Conservation (phyloP, 257 asterid genomes). For the Nicotiana noctiflora region DNA sequence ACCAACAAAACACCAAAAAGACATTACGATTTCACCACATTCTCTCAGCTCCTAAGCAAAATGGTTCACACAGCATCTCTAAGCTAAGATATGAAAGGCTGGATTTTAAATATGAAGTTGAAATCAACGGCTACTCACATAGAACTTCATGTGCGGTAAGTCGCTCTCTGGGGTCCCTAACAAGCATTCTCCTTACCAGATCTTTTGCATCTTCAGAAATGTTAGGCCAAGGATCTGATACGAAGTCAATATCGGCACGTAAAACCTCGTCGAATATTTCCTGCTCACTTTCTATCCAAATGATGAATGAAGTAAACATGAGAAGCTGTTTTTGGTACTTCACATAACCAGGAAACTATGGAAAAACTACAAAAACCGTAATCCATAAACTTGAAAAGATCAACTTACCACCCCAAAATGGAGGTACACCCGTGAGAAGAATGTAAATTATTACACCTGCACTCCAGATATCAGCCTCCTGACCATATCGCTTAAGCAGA, state of each 20-base stretch:
- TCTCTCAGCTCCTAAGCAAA: neutral
- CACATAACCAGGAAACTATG: neutral
- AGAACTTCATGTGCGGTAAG: conserved; percentile 73
- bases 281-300: conserved; percentile 55
- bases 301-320: conserved; percentile 4
- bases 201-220: conserved; percentile 70
- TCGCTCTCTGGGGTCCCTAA: conserved; percentile 53
- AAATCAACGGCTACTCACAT: conserved; percentile 38
- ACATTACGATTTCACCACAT: neutral
- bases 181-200: conserved; percentile 59
- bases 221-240: conserved; percentile 75
- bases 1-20: neutral
- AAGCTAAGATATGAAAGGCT: neutral
- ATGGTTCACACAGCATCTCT: neutral
- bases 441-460: conserved; percentile 63
- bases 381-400: neutral
- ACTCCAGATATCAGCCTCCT: conserved; percentile 61
- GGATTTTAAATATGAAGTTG: neutral
- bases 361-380: neutral
- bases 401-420: conserved; percentile 68
- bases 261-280: conserved; percentile 60
- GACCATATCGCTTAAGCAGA: conserved; percentile 46
- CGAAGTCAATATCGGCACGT: conserved; percentile 49
- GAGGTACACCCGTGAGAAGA: conserved; percentile 62
- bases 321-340: neutral